Conservation (phyloP, 2,329 filamentous ascomycete genomes). For the Berkeleyomyces basicola region DNA sequence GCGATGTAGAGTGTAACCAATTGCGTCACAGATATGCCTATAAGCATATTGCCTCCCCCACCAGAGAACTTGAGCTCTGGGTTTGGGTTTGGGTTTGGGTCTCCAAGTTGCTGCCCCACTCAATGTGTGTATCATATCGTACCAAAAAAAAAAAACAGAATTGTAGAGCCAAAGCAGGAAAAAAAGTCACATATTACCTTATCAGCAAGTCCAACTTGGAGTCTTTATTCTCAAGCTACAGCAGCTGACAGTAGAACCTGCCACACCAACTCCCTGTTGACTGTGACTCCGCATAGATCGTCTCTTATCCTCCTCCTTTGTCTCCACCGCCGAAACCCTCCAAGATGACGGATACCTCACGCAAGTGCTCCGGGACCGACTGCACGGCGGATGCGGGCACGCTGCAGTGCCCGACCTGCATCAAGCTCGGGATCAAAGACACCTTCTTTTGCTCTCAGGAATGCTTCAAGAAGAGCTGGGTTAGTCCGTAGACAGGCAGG, state of each 20-base stretch:
- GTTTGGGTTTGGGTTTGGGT: too few relatives aligned
- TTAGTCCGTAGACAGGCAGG: slow-evolving; percentile 41
- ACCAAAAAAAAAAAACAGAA: too few relatives aligned
- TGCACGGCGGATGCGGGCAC: slow-evolving; percentile 75
- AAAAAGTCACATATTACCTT: too few relatives aligned
- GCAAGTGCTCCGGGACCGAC: slow-evolving; percentile 64
- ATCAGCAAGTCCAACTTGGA: too few relatives aligned
- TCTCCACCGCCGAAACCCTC: neutral
- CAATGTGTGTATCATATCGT: neutral
- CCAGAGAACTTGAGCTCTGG: too few relatives aligned
- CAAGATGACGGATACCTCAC: slow-evolving; percentile 35
- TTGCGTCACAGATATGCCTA: neutral
- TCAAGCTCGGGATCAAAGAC: slow-evolving; percentile 73
- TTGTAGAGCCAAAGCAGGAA: too few relatives aligned
- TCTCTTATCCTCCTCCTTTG: too few relatives aligned
- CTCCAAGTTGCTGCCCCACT: too few relatives aligned
- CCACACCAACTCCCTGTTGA: too few relatives aligned
- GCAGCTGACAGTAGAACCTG: too few relatives aligned
- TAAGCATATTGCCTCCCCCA: neutral
- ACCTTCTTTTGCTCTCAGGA: slow-evolving; percentile 97
- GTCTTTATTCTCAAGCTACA: too few relatives aligned
- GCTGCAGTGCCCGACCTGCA: slow-evolving; percentile 85
- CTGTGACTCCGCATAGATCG: too few relatives aligned
- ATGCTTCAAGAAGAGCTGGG: slow-evolving; percentile 98
- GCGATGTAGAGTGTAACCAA: neutral